Conservation (phyloP, 208 protist genomes). For the Tritrichomonas musculus region DNA sequence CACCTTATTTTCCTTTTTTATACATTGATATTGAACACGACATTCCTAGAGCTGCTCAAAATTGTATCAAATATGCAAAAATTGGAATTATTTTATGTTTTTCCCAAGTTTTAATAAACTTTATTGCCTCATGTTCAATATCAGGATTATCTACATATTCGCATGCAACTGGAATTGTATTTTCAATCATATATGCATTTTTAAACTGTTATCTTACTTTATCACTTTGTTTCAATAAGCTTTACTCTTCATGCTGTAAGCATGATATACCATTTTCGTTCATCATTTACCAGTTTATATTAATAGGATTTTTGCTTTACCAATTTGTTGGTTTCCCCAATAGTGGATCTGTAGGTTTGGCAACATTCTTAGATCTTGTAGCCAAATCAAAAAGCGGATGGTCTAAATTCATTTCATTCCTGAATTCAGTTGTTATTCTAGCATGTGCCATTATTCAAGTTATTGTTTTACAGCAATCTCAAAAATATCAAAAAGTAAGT, state of each 20-base stretch:
- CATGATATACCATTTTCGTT: not conserved
- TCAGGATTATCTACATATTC: not conserved
- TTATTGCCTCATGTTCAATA: not conserved
- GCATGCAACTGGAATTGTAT: not conserved
- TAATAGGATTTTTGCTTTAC: not conserved
- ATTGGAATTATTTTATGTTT: not conserved
- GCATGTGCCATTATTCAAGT: not conserved
- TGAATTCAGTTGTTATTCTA: not conserved
- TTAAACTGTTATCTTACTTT: not conserved
- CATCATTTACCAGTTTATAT: not conserved
- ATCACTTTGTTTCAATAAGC: not conserved
- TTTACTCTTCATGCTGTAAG: not conserved
- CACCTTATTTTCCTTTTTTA: not conserved
- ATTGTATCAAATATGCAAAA: not conserved
- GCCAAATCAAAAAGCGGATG: not conserved
- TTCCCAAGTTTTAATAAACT: not conserved
- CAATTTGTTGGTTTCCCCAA: not conserved
- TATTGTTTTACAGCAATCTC: not conserved
- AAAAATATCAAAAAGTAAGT: slow-evolving; percentile 20
- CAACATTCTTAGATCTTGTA: not conserved
- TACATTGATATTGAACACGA: not conserved
- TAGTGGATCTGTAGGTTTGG: slow-evolving; percentile 12
- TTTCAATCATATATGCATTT: not conserved
- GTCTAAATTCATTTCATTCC: not conserved
- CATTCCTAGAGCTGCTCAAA: not conserved